Evolutionary conservation across 257 asterid species (phyloP).

Genomic region (Leonotis leonurus): DNA sequence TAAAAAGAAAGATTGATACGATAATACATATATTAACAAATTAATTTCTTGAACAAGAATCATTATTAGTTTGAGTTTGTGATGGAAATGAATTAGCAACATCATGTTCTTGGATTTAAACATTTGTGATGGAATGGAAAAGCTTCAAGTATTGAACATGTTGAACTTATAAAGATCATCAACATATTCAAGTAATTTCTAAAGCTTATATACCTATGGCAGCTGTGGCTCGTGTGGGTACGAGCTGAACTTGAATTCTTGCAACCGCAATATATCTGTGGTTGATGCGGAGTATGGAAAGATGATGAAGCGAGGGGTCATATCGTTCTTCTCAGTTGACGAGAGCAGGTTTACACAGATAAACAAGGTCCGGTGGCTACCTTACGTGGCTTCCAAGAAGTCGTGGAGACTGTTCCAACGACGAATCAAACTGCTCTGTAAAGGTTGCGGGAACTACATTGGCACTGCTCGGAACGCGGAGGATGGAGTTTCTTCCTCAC

Average conservation of each 20-base stretch:
- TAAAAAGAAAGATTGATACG: too few species aligned
- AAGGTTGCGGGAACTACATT: conserved; percentile 34
- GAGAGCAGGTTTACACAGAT: conserved; percentile 44
- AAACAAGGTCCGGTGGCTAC: conserved; percentile 31
- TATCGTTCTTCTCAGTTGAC: conserved; percentile 42
- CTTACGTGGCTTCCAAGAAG: conserved; percentile 25
- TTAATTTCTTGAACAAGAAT: too few species aligned
- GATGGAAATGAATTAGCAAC: background rate
- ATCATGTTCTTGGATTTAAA: too few species aligned
- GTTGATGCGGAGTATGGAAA: conserved; percentile 34
- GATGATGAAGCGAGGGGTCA: conserved; percentile 39
- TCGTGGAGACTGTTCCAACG: conserved; percentile 33
- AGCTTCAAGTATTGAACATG: background rate
- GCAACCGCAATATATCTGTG: conserved; percentile 32
- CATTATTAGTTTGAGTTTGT: too few species aligned
- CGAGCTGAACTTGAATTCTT: conserved; percentile 44
- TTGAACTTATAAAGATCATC: background rate
- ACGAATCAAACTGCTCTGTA: conserved; percentile 35
- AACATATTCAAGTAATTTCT: background rate
- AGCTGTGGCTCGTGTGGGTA: conserved; percentile 62
- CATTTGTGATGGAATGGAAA: too few species aligned
- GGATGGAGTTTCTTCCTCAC: background rate
- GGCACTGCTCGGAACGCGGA: conserved; percentile 22
- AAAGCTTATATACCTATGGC: background rate
- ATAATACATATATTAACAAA: too few species aligned